Evolutionary conservation across 345 rosid species (phyloP), one percentile per base, ranked within the genome.

Genomic region (Erucastrum elatum): DNA sequence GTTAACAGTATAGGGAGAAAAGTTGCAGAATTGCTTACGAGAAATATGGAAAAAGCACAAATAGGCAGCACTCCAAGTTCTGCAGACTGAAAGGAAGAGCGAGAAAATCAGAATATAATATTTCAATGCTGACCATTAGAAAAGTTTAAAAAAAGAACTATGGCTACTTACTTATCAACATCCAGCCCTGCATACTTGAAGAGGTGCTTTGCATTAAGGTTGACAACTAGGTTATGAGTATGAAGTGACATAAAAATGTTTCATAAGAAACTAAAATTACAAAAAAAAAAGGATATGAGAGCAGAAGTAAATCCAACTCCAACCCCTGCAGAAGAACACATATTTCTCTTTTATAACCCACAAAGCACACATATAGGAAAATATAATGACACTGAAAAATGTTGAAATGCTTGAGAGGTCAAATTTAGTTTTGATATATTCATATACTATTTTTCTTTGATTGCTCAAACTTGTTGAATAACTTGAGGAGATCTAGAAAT

Each of bases 151-250:
- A 64, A 29, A 29, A 53, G 62, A 64, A 9, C 59, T 4, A 71
- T 25, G 26, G 53, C 66, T 31, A 80, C 97, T 88, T 80, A 95
- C 99, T 91, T 93, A 85, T 91, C 99, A 63, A 88, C 87, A 82
- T 95, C 99, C 87, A 95, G 63, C 63, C 93, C 96, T 25, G 98
- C 99, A 89, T 93, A 95, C 90, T 95, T 95, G 81, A 95, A 95
- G 70, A 95, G 99, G 99, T 95, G 84, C 81, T 81, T 27, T 26
- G 84, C 83, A 78, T 93, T 90, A 95, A 93, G 98, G 96, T 80
- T 41, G 13, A 71, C 81, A 72, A 37, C 37, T 77, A n/a, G 70
- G 58, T 67, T 41, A 80, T 63, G 73, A 2, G 41, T 71, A 51
- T 65, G 59, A 16, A 78, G 60, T 56, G 25, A 58, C 33, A n/a